These are phyloP conservation scores for Exophiala viscosa DNA, from an alignment of 2,329 filamentous ascomycete genomes.

Conservation along the genomic window DNA sequence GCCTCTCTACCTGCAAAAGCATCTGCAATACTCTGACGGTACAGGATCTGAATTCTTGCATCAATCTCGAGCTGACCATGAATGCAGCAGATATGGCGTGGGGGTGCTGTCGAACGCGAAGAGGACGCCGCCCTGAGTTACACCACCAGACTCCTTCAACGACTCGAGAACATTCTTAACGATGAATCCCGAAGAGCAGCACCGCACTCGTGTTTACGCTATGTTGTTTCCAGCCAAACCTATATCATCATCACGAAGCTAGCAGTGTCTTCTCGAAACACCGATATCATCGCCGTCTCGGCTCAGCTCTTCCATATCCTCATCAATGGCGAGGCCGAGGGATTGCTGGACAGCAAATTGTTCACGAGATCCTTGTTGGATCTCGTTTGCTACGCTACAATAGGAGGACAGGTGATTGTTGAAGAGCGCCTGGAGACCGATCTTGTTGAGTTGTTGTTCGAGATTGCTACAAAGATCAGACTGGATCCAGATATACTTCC, in stretches of 20 bases:
- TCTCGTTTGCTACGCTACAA: slow-evolving; percentile 63
- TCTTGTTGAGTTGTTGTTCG: slow-evolving; percentile 90
- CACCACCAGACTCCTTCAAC: slow-evolving; percentile 52
- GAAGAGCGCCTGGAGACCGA: slow-evolving; percentile 79
- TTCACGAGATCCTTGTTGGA: slow-evolving; percentile 88
- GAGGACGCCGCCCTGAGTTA: slow-evolving; percentile 51
- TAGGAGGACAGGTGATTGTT: slow-evolving; percentile 62
- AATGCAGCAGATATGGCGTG: slow-evolving; percentile 58
- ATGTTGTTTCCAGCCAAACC: slow-evolving; percentile 79
- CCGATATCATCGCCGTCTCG: slow-evolving; percentile 78
- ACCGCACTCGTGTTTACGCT: slow-evolving; percentile 87
- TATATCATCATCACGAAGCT: slow-evolving; percentile 89
- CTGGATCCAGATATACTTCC: slow-evolving; percentile 80
- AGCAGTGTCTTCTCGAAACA: slow-evolving; percentile 76
- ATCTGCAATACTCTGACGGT: slow-evolving; percentile 59
- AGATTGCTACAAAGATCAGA: slow-evolving; percentile 92
- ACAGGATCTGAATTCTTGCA: slow-evolving; percentile 11
- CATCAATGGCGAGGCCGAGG: slow-evolving; percentile 94
- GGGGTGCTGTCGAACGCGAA: slow-evolving; percentile 47
- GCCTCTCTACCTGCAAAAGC: slow-evolving; percentile 59
- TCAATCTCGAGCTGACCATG: slow-evolving; percentile 7
- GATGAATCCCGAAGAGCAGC: slow-evolving; percentile 85
- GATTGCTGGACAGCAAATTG: slow-evolving; percentile 78
- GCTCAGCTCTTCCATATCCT: slow-evolving; percentile 85
- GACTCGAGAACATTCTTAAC: slow-evolving; percentile 65